phyloP scores from a whole-genome alignment of 768 basidiomycete species.

The Termitomyces sp. region DNA sequence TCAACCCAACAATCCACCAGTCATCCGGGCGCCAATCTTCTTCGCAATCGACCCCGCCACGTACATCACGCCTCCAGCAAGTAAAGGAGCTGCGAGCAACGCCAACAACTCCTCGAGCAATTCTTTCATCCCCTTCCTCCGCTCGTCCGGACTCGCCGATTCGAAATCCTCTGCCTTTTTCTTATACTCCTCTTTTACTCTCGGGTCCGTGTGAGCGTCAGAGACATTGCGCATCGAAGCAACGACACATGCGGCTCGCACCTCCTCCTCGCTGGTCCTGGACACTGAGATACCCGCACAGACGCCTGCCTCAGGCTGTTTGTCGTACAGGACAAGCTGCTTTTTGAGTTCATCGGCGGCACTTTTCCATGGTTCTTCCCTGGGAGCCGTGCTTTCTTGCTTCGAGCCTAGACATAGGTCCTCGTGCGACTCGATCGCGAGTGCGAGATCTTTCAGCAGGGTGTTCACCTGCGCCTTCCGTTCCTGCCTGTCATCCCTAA shows the following conservation, averaged over 20 bases:
- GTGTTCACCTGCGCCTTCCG: neutral
- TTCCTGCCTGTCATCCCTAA: neutral
- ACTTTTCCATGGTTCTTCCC: neutral
- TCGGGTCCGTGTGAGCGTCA: no score
- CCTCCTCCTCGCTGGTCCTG: neutral
- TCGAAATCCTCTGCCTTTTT: no score
- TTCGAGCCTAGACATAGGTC: neutral
- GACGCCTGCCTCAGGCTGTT: neutral
- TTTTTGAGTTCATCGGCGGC: neutral
- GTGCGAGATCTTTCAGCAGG: neutral
- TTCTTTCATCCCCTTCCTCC: no score
- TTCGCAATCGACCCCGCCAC: neutral
- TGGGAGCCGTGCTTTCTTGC: neutral
- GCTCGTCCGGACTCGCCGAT: no score
- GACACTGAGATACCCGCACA: neutral
- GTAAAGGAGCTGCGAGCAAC: no score
- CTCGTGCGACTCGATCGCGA: neutral
- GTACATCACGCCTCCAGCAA: no score
- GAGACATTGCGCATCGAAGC: neutral
- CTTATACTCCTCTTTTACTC: no score
- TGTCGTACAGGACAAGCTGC: neutral
- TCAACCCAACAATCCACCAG: no score
- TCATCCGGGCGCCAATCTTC: neutral
- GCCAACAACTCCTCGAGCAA: no score
- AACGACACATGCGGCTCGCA: neutral